A percentile compares a stretch with the other conserved stretches of the same genome.
phyloP scores from a whole-genome alignment of 2,329 filamentous ascomycete species.

The Ophiostoma ulmi region DNA sequence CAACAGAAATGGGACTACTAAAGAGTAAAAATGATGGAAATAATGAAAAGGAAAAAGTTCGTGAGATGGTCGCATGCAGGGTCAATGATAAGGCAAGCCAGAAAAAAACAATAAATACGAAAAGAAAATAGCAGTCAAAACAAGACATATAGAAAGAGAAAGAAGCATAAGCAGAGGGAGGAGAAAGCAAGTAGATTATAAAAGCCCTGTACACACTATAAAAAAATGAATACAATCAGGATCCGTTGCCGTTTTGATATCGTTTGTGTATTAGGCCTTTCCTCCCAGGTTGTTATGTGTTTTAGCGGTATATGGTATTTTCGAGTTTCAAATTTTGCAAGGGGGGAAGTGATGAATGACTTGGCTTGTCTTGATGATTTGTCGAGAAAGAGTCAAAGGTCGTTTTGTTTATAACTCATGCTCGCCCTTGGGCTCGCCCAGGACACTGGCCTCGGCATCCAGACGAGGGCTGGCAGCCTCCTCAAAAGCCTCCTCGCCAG shows the following conservation, averaged over 20 bases:
- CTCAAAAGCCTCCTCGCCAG: constrained; percentile 28
- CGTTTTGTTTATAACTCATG: constrained; percentile 8
- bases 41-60: background rate
- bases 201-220: background rate
- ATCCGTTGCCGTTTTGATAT: background rate
- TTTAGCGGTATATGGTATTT: background rate
- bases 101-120: background rate
- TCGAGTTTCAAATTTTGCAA: background rate
- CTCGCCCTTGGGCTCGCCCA: constrained; percentile 23
- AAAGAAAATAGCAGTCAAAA: background rate
- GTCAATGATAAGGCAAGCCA: background rate
- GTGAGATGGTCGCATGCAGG: background rate
- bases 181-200: constrained; percentile 5
- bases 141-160: constrained; percentile 7
- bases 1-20: background rate
- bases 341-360: background rate
- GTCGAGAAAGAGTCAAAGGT: background rate
- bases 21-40: background rate
- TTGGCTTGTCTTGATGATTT: background rate
- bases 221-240: background rate
- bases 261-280: constrained; percentile 13
- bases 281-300: background rate
- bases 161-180: background rate
- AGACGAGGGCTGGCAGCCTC: background rate
- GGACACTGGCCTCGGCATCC: background rate